Evolutionary conservation across 257 asterid species (phyloP).

Genomic region (Salvia hispanica): DNA sequence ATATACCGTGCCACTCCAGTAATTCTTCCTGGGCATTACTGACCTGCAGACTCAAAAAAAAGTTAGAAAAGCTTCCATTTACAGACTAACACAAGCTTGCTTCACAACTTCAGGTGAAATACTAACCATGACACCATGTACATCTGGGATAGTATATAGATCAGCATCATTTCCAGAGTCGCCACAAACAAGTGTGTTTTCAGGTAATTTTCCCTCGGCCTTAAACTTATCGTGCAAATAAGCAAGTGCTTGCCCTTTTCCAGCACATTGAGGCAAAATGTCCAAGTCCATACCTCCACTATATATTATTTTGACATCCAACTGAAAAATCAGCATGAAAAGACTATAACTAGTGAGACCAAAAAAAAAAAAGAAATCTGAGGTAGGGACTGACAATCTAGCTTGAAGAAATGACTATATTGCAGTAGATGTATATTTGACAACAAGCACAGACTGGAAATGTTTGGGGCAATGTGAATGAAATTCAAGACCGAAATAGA

Average conservation of each 20-base stretch:
- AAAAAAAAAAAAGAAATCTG: constrained; percentile 15
- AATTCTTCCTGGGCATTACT: constrained; percentile 97
- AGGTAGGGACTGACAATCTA: constrained; percentile 1
- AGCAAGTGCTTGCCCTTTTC: constrained; percentile 99
- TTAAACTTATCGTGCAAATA: constrained; percentile 80
- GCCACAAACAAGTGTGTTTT: constrained; percentile 95
- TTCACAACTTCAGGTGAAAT: constrained; percentile 23
- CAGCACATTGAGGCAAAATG: constrained; percentile 96
- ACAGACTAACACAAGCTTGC: constrained; percentile 22
- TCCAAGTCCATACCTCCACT: constrained; percentile 98
- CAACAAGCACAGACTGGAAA: constrained; percentile 19
- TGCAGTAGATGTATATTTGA: constrained; percentile 17
- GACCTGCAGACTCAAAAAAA: constrained; percentile 51
- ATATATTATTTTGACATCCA: constrained; percentile 93
- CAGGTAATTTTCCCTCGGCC: constrained; percentile 64
- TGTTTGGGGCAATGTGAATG: constrained; percentile 18
- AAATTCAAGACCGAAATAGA: constrained; percentile 16
- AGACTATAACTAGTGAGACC: constrained; percentile 10
- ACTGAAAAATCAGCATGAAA: constrained; percentile 50
- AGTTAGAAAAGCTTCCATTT: constrained; percentile 18
- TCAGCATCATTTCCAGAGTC: constrained; percentile 99
- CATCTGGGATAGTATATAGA: constrained; percentile 81
- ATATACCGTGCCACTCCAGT: constrained; percentile 88
- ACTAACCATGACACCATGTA: constrained; percentile 95
- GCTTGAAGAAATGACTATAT: constrained; percentile 18